Evolutionary conservation across 2,329 filamentous ascomycete genomes (phyloP).

Genomic region (Colletotrichum neosansevieriae): DNA sequence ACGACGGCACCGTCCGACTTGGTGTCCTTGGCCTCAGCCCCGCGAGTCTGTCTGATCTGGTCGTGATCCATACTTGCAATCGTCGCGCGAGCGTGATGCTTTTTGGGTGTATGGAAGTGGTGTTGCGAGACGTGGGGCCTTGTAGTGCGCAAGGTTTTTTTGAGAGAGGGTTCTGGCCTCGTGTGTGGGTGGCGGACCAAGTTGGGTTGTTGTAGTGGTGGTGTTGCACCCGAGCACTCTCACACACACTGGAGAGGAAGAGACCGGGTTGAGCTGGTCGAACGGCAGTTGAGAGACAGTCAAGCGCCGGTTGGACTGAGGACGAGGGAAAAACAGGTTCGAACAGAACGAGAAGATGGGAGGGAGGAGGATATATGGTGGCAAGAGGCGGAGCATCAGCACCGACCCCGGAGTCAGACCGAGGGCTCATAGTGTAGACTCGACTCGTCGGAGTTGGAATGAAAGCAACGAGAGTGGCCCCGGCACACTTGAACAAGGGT

Average conservation of each 20-base stretch:
- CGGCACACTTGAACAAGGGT: constrained; percentile 24
- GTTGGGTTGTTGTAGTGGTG: not conserved
- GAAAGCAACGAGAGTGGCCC: constrained; percentile 19
- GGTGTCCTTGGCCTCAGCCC: constrained; percentile 33
- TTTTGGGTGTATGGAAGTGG: not conserved
- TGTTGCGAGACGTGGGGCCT: constrained; percentile 20
- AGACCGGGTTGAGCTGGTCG: constrained; percentile 34
- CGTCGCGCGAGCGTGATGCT: not conserved
- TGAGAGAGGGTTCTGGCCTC: not conserved
- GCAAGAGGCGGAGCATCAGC: constrained; percentile 36
- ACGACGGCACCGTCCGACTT: constrained; percentile 34
- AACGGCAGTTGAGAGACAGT: constrained; percentile 24
- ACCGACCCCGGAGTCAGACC: constrained; percentile 37
- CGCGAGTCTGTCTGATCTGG: constrained; percentile 24
- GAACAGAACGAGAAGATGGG: constrained; percentile 16
- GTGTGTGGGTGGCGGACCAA: not conserved
- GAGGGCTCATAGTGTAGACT: constrained; percentile 32
- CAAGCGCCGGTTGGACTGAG: constrained; percentile 27
- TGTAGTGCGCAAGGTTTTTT: constrained; percentile 6
- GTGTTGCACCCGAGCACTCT: not conserved
- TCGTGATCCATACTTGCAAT: constrained; percentile 39
- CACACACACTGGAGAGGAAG: not conserved
- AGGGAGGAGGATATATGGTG: constrained; percentile 38
- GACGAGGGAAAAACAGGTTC: not conserved
- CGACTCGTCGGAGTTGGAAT: constrained; percentile 22